A percentile compares a stretch with the other conserved stretches of the same genome.
Evolutionary conservation across 257 asterid genomes (phyloP).

Genomic region (Solanum tacnaense): DNA sequence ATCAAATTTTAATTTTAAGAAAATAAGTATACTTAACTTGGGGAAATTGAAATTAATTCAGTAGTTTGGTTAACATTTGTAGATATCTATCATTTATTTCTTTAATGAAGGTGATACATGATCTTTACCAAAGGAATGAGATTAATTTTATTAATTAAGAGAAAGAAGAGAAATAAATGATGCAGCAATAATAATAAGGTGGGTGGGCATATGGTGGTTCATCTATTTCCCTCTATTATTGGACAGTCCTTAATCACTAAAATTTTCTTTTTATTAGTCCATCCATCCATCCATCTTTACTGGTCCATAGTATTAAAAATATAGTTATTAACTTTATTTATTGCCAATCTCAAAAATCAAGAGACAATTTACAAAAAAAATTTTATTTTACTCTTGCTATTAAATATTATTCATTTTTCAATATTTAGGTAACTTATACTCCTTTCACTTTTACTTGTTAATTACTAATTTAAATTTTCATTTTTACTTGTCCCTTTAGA

Average conservation of each 20-base stretch:
- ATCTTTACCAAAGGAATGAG: not conserved
- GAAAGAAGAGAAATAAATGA: not conserved
- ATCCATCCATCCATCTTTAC: no score
- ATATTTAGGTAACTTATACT: no score
- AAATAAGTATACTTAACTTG: not conserved
- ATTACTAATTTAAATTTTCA: no score
- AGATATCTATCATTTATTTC: not conserved
- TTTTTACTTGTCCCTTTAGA: no score
- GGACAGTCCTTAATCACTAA: not conserved
- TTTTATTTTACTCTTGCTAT: no score
- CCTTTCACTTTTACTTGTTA: no score
- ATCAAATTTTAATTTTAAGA: not conserved
- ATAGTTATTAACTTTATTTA: no score
- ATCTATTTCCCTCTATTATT: not conserved
- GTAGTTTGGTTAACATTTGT: not conserved
- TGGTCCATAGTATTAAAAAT: no score
- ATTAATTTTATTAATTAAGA: not conserved
- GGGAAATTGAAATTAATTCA: not conserved
- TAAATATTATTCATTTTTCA: no score
- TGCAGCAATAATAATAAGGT: not conserved
- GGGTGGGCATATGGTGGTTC: not conserved
- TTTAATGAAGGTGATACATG: not conserved
- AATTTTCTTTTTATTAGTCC: not conserved
- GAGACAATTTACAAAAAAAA: no score
- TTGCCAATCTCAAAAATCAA: no score